Conservation (phyloP, 2,329 filamentous ascomycete species). For the Acephala macrosclerotiorum region DNA sequence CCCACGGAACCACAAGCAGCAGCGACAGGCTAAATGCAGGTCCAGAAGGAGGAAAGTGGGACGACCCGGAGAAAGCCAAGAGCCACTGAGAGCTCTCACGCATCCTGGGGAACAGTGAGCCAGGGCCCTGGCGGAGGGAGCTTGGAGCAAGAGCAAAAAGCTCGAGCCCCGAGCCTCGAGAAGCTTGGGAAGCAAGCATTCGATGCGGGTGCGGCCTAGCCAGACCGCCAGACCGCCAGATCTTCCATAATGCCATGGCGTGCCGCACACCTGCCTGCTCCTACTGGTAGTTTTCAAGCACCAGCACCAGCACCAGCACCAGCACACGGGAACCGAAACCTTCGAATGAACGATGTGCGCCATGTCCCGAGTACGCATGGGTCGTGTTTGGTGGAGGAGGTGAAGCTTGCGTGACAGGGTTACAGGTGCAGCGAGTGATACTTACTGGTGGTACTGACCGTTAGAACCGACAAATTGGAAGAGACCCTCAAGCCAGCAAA, state of each 20-base stretch:
- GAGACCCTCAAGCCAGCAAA: not conserved
- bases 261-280: not conserved
- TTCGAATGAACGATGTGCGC: not conserved
- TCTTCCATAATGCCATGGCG: too few species aligned
- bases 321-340: constrained; percentile 2
- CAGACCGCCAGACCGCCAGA: not conserved
- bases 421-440: not conserved
- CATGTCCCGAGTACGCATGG: not conserved
- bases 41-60: constrained; percentile 10
- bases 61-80: constrained; percentile 1
- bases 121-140: not conserved
- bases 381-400: not conserved
- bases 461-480: constrained; percentile 4
- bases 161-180: not conserved
- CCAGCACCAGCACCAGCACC: not conserved
- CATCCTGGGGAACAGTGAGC: not conserved
- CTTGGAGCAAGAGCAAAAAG: not conserved
- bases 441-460: too few species aligned
- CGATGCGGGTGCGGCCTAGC: too few species aligned
- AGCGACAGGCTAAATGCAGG: constrained; percentile 25
- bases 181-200: not conserved
- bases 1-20: constrained; percentile 1
- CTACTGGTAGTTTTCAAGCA: not conserved
- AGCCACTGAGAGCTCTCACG: not conserved
- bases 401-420: constrained; percentile 1